A percentile compares a stretch with the other conserved stretches of the same genome.
These are phyloP conservation scores for Anisodus acutangulus DNA, from an alignment of 257 asterid species.

Conservation along the genomic window DNA sequence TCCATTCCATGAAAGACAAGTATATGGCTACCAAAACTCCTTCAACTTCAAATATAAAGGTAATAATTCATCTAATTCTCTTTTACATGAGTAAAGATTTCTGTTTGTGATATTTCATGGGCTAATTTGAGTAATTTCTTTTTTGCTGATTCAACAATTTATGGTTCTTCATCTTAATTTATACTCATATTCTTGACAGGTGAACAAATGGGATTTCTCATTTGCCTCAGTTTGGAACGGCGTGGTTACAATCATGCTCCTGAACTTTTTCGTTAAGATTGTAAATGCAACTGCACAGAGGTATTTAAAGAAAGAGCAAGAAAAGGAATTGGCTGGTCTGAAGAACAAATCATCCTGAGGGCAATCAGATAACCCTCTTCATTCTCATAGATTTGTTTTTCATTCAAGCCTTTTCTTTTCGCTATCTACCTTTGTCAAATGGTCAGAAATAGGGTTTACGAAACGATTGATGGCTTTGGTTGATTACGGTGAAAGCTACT, in stretches of 20 bases:
- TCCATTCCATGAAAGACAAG: conserved; percentile 82
- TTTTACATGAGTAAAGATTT: neutral
- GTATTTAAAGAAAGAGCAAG: conserved; percentile 69
- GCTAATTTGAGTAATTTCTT: neutral
- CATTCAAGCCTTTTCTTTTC: neutral
- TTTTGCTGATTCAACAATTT: neutral
- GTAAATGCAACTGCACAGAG: conserved; percentile 76
- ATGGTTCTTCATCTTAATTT: neutral
- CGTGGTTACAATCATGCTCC: conserved; percentile 80
- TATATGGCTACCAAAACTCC: conserved; percentile 66
- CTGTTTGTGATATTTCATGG: neutral
- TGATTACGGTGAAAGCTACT: conserved; percentile 23
- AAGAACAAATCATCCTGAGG: conserved; percentile 53
- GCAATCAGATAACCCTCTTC: conserved; percentile 26
- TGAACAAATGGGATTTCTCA: conserved; percentile 71
- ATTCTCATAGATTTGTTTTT: neutral
- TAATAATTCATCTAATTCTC: conserved; percentile 22
- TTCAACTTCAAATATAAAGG: conserved; percentile 61
- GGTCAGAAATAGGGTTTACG: conserved; percentile 33
- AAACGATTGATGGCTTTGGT: neutral
- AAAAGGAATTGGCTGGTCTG: conserved; percentile 53
- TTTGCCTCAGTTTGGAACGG: conserved; percentile 74
- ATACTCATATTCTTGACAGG: conserved; percentile 43
- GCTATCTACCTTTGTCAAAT: conserved; percentile 8
- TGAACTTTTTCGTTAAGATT: conserved; percentile 74